Base-by-base conservation (phyloP, 202 grass and related monocot species). In the Schoenoplectus tabernaemontani region DNA sequence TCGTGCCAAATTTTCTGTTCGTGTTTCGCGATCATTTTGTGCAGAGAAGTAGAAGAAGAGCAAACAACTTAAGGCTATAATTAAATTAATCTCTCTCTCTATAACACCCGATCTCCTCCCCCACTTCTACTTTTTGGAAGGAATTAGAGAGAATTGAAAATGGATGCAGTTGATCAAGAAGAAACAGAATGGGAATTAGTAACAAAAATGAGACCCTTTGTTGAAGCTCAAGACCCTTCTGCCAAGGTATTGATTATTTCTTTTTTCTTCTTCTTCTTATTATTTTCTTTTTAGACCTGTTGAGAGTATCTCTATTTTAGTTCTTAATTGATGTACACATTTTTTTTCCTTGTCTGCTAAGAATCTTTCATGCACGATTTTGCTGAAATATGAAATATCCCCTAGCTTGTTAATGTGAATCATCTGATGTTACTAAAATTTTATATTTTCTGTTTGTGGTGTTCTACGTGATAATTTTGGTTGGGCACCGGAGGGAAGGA, bases 171-270 rank as follows among this genome's bases (percentile, higher is more conserved):
- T 66, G 33, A 64, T 53, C 23, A 19, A 38, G 62, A 23, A 71
- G 62, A 37, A 41, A 9, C 32, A 57, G 66, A 82, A n/a, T 59
- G 80, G 80, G 12, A 6, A 24, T 82, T 82, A 43, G 66, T 82
- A 20, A 51, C 32, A 0, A 53, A 90, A 82, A 81, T 96, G 38
- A 86, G 85, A 82, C 37, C 81, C 87, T 54, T 63, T 50, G 89
- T 71, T 9, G 78, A 95, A 47, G 62, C 77, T 47, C 85, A 89
- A 59, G 85, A 90, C 19, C 89, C 89, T 1, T 64, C 23, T 33
- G 87, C 85, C 47, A 88, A 90, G 92, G 92, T 94, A 64, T 9
- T 23, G 44, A 17, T 72, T 37, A n/a, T 0, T 36, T 13, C 13
- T 56, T 62, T 24, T 19, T 66, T 33, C 16, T 28, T 41, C 16